Evolutionary conservation across 139 green algal species (phyloP).

Genomic region (Picochlorum sp.): DNA sequence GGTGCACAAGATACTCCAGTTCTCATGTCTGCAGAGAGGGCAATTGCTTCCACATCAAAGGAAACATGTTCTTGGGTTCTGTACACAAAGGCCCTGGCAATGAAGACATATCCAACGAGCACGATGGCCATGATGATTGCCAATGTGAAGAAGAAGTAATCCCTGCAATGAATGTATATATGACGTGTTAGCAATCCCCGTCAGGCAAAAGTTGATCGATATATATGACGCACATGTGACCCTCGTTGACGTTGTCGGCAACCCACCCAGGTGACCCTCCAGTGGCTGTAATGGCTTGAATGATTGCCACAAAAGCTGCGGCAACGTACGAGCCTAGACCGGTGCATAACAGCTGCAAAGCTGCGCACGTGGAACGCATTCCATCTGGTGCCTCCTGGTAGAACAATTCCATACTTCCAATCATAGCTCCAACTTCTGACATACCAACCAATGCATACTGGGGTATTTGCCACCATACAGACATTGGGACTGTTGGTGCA

Average conservation of each 20-base stretch:
- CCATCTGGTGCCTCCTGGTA: slow-evolving; percentile 34
- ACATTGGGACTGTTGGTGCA: slow-evolving; percentile 14
- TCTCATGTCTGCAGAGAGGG: neutral
- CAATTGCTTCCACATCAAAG: slow-evolving; percentile 13
- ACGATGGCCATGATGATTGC: slow-evolving; percentile 9
- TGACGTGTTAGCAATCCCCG: too few species aligned
- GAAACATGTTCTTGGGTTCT: slow-evolving; percentile 9
- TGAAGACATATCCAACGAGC: slow-evolving; percentile 5
- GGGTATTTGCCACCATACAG: slow-evolving; percentile 27
- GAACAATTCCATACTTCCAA: slow-evolving; percentile 39
- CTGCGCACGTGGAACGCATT: slow-evolving; percentile 29
- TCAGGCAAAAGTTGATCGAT: slow-evolving; percentile 13
- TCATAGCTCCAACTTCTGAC: slow-evolving; percentile 29
- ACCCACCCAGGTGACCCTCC: slow-evolving; percentile 2
- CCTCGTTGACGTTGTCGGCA: slow-evolving; percentile 23
- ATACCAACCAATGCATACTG: slow-evolving; percentile 40
- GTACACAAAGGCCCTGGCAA: slow-evolving; percentile 13
- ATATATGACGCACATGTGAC: slow-evolving; percentile 14
- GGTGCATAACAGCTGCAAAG: slow-evolving; percentile 27
- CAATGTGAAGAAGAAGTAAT: slow-evolving; percentile 7
- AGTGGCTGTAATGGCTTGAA: slow-evolving; percentile 8
- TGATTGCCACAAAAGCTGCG: slow-evolving; percentile 12
- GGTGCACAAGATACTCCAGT: neutral
- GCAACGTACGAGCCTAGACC: slow-evolving; percentile 31
- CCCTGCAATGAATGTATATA: too few species aligned